Evolutionary conservation across 2,329 filamentous ascomycete species (phyloP), one percentile per base, ranked within the genome.

Genomic region (Monosporascus cannonballus): DNA sequence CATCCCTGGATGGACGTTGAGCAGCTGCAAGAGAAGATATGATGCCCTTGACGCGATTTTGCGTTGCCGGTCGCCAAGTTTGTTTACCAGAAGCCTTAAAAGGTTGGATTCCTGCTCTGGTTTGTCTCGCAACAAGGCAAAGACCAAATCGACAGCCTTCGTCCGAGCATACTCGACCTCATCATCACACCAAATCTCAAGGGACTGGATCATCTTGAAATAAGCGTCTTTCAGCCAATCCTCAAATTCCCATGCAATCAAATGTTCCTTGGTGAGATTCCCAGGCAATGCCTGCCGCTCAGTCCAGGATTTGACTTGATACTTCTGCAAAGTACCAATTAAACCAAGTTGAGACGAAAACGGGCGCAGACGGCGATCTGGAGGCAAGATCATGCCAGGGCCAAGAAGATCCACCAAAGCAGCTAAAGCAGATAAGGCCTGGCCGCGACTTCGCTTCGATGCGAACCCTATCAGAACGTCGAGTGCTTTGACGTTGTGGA

Each of bases 31-130:
- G n/a, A 99, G 77, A 45, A 97, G 80, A 70, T 96, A 96, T 0
- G 94, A 97, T 2, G 93, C 87, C 55, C 92, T 84, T 4, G 94
- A 99, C 1, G 94, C 87, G 63, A 99, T 95, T 71, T 97, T 99
- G 68, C 91, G 91, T 59, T 96, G 90, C 45, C 88, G 89, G 67
- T 99, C 94, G 62, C 95, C 93, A 25, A 99, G 82, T 71, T 99
- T 99, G 76, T 97, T 97, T 61, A 99, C 90, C 53, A 99, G 74
- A 52, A 99, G 76, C 51, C 93, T 85, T 55, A 99, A 76, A 57
- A 99, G 75, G 68, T 99, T 99, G 51, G 93, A 87, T 70, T 99
- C 94, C 67, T 99, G 94, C 70, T 99, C 94, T 0, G 94, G 93
- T 73, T 96, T 99, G 69, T 96, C 92, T 69, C 90, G 94, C 56